Conservation (phyloP, 768 basidiomycete genomes). For the Phallus indusiatus region DNA sequence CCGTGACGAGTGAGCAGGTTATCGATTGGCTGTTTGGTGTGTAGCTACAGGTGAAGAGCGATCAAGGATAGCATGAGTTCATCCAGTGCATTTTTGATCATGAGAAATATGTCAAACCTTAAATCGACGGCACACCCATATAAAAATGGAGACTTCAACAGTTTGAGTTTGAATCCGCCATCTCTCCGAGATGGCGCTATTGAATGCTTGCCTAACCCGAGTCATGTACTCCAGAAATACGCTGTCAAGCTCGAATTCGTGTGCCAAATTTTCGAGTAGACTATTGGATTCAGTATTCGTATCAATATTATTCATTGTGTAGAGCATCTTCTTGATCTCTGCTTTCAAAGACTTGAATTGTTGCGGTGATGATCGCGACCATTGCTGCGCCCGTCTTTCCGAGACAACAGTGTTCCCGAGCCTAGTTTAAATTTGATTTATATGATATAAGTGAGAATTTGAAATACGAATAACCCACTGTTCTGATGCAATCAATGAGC, state of each 20-base stretch:
- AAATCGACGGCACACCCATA: constrained; percentile 5
- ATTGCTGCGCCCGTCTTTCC: constrained; percentile 7
- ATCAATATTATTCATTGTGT: background rate
- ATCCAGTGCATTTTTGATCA: background rate
- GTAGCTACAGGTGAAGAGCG: background rate
- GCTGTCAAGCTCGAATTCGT: background rate
- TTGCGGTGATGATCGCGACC: constrained; percentile 5
- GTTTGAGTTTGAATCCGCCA: constrained; percentile 4
- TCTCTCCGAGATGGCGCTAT: background rate
- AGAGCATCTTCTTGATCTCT: background rate
- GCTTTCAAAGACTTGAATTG: background rate
- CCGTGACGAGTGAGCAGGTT: background rate
- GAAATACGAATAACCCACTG: background rate
- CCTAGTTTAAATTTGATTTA: background rate
- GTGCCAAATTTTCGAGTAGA: background rate
- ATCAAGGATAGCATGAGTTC: background rate
- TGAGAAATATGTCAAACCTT: constrained; percentile 5
- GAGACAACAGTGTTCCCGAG: constrained; percentile 7
- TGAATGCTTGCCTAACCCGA: background rate
- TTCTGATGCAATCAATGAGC: constrained; percentile 8
- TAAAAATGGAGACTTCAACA: constrained; percentile 3
- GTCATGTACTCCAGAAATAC: background rate
- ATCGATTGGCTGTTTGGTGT: background rate
- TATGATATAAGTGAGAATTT: background rate
- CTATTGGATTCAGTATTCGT: background rate